Conservation (phyloP, 2,329 filamentous ascomycete species). For the Gremmenia infestans region DNA sequence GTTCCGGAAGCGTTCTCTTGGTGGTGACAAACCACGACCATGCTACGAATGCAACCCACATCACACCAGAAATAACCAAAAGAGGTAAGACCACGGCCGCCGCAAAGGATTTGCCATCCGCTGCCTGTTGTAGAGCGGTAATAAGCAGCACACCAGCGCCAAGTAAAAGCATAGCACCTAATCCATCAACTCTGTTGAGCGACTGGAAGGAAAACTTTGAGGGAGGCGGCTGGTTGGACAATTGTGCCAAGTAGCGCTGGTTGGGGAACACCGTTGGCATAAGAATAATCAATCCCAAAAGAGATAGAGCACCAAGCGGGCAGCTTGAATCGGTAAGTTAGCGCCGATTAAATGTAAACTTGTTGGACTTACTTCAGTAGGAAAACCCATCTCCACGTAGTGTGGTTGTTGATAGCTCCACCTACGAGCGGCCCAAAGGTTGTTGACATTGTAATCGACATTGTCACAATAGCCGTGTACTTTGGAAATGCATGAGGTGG, state of each 20-base stretch:
- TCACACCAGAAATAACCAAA: background rate
- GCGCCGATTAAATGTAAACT: background rate
- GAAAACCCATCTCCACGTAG: conserved; percentile 2
- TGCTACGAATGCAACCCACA: background rate
- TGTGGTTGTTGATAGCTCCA: background rate
- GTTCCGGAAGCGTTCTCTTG: background rate
- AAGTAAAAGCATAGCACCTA: background rate
- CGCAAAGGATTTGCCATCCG: background rate
- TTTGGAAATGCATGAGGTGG: background rate
- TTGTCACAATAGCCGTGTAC: background rate
- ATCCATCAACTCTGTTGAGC: background rate
- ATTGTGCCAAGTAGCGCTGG: background rate
- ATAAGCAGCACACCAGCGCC: background rate
- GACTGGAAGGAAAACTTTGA: background rate
- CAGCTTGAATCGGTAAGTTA: background rate
- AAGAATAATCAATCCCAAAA: background rate
- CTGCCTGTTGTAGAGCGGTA: background rate
- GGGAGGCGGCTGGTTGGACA: background rate
- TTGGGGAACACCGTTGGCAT: background rate
- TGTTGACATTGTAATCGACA: background rate
- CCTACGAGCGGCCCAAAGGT: conserved; percentile 2
- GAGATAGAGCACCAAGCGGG: background rate
- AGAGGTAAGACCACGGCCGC: background rate
- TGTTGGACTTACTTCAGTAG: background rate
- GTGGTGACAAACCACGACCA: background rate